Evolutionary conservation across 345 rosid genomes (phyloP).

Genomic region (Punica granatum): DNA sequence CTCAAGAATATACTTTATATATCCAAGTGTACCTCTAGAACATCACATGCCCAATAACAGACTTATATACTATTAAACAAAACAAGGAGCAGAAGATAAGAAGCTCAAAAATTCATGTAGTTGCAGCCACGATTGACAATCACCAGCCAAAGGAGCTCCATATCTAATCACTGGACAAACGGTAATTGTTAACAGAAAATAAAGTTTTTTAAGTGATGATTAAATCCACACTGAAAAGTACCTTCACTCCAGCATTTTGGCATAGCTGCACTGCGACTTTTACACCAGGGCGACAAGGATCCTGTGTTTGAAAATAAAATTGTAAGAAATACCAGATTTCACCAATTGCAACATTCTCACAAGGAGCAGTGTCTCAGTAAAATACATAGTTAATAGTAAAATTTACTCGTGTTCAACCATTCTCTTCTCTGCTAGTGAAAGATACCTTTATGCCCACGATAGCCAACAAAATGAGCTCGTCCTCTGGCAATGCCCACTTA

Average conservation of each 20-base stretch:
- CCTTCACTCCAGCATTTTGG: conserved; percentile 93
- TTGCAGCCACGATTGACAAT: neutral
- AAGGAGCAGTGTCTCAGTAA: neutral
- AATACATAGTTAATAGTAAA: neutral
- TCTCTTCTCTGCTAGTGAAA: neutral
- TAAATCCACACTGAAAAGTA: neutral
- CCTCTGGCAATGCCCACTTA: conserved; percentile 76
- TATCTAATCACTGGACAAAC: neutral
- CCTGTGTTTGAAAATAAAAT: conserved; percentile 37
- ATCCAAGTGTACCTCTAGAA: neutral
- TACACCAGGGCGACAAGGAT: conserved; percentile 92
- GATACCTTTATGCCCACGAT: conserved; percentile 86
- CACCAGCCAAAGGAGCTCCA: neutral
- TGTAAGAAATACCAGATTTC: neutral
- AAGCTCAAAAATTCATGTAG: neutral
- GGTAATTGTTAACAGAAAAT: neutral
- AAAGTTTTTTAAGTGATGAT: neutral
- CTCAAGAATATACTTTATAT: neutral
- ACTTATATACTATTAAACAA: neutral
- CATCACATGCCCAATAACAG: neutral
- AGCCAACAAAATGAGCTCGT: conserved; percentile 82
- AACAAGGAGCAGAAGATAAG: too few relatives aligned
- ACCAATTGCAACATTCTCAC: neutral
- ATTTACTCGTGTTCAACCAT: neutral
- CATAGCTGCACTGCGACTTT: conserved; percentile 66